Conservation (phyloP, 805 yeast species). For the Blastobotrys peoriensis region DNA sequence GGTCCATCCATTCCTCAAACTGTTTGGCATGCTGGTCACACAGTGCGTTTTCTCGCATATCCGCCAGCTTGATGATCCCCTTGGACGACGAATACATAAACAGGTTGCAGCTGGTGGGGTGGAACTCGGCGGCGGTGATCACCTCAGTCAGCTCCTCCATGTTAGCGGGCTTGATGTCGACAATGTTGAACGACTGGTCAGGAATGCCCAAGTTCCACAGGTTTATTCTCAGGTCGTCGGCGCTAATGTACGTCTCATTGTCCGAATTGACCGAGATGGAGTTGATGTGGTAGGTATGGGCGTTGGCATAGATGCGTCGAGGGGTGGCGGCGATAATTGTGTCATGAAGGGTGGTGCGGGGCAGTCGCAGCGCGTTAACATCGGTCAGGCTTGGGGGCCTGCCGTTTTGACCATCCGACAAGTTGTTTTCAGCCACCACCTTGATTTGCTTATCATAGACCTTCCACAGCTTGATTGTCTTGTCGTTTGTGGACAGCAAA, state of each 20-base stretch:
- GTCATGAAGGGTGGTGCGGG: slow-evolving; percentile 88
- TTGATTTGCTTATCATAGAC: slow-evolving; percentile 85
- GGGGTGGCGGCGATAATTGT: slow-evolving; percentile 94
- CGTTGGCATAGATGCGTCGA: slow-evolving; percentile 83
- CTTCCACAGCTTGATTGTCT: slow-evolving; percentile 98
- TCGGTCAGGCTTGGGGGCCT: slow-evolving; percentile 24
- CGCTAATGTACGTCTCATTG: slow-evolving; percentile 87
- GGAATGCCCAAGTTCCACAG: slow-evolving; percentile 93
- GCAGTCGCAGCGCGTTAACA: slow-evolving; percentile 55
- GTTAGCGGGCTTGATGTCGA: slow-evolving; percentile 94
- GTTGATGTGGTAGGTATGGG: slow-evolving; percentile 97
- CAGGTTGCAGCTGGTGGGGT: slow-evolving; percentile 84
- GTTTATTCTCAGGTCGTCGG: slow-evolving; percentile 93
- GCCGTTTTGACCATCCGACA: slow-evolving; percentile 40
- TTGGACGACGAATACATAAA: slow-evolving; percentile 94
- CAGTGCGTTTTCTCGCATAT: slow-evolving; percentile 91
- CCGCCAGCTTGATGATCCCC: slow-evolving; percentile 92
- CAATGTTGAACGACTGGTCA: slow-evolving; percentile 93
- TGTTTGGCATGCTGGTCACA: slow-evolving; percentile 80
- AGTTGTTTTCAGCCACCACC: slow-evolving; percentile 86
- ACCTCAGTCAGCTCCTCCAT: slow-evolving; percentile 99
- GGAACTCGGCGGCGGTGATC: slow-evolving; percentile 93
- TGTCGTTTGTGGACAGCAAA: slow-evolving; percentile 87
- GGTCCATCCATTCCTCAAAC: slow-evolving; percentile 90
- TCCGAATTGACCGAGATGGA: slow-evolving; percentile 92